phyloP scores from a whole-genome alignment of 768 basidiomycete species.

The Boletus rubescentipes region DNA sequence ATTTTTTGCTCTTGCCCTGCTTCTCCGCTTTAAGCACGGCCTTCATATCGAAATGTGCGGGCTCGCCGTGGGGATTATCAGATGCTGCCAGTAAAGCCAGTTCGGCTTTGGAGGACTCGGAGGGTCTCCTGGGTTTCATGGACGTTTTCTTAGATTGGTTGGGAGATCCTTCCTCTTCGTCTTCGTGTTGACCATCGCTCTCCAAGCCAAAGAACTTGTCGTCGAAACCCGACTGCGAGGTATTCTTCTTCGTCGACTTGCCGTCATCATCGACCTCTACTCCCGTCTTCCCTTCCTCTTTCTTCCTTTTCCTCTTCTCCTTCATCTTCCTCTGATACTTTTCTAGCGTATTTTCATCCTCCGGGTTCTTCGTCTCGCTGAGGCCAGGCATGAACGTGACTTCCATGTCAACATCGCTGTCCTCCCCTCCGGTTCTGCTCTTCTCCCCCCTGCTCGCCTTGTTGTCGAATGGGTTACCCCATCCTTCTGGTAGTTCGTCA shows the following conservation, averaged over 20 bases:
- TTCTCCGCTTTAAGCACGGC: constrained; percentile 88
- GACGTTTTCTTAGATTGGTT: constrained; percentile 24
- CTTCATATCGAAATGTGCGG: constrained; percentile 88
- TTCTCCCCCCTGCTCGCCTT: constrained; percentile 7
- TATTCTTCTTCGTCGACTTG: constrained; percentile 9
- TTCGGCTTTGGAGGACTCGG: constrained; percentile 47
- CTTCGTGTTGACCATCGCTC: constrained; percentile 24
- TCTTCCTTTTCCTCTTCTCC: constrained; percentile 83
- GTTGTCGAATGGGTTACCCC: constrained; percentile 51
- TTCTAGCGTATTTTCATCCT: constrained; percentile 87
- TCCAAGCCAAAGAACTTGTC: constrained; percentile 80
- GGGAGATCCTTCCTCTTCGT: constrained; percentile 23
- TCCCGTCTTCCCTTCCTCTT: constrained; percentile 57
- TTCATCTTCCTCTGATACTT: constrained; percentile 86
- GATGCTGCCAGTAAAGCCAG: constrained; percentile 61
- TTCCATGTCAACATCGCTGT: constrained; percentile 78
- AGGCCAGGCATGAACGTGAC: constrained; percentile 93
- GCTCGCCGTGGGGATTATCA: constrained; percentile 51
- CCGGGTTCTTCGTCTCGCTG: constrained; percentile 48
- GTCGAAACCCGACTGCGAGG: constrained; percentile 9
- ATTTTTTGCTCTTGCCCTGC: constrained; percentile 42
- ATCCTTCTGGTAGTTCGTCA: constrained; percentile 79
- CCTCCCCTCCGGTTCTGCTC: constrained; percentile 16
- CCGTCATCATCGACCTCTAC: constrained; percentile 22
- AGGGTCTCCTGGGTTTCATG: constrained; percentile 21